phyloP scores from a whole-genome alignment of 108 stramenopile species.

The Cyclotella choctawhatcheeana region DNA sequence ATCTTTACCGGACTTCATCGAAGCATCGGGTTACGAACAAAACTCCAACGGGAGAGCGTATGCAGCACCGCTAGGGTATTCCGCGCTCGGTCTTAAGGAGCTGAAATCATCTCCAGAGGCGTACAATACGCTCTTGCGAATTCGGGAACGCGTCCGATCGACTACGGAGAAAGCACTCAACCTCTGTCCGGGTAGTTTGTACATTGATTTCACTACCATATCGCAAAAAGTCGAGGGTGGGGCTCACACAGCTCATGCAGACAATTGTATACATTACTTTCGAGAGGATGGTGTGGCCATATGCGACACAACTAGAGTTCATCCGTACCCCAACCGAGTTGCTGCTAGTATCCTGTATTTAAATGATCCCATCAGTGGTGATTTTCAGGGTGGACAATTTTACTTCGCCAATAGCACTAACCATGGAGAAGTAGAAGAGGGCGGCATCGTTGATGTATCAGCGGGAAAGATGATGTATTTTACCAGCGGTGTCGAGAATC shows the following conservation, averaged over 20 bases:
- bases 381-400: conserved; percentile 38
- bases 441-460: conserved; percentile 9
- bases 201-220: conserved; percentile 49
- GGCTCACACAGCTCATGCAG: conserved; percentile 51
- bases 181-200: conserved; percentile 47
- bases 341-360: conserved; percentile 46
- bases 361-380: conserved; percentile 28
- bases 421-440: conserved; percentile 30
- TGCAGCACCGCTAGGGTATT: conserved; percentile 26
- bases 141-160: conserved; percentile 44
- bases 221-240: conserved; percentile 47
- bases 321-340: conserved; percentile 41
- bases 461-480: conserved; percentile 47
- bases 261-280: conserved; percentile 54
- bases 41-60: conserved; percentile 21
- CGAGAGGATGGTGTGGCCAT: conserved; percentile 25
- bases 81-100: conserved; percentile 37
- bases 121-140: conserved; percentile 32
- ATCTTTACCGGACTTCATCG: conserved; percentile 23
- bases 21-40: conserved; percentile 29
- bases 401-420: conserved; percentile 41
- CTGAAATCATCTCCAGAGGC: conserved; percentile 20
- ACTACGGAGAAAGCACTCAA: conserved; percentile 36
- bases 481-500: conserved; percentile 51
- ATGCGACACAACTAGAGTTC: conserved; percentile 30